These are phyloP conservation scores for Scutellaria minor DNA, from an alignment of 257 asterid genomes.

Conservation along the genomic window DNA sequence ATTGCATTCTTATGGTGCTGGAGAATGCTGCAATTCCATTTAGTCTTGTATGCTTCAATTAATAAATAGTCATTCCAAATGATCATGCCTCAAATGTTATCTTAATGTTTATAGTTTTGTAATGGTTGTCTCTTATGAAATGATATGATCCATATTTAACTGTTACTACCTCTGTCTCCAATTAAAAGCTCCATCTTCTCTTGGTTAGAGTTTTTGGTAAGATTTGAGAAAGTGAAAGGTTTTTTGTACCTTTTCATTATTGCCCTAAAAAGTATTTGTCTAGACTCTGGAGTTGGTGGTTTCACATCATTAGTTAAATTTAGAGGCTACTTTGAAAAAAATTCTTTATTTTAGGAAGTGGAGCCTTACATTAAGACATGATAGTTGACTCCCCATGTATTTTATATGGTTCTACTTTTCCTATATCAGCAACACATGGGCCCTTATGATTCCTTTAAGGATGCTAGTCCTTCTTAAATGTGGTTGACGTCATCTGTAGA, in stretches of 20 bases:
- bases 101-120: conserved; percentile 8
- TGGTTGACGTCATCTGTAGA: conserved; percentile 17
- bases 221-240: conserved; percentile 7
- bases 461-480: conserved; percentile 27
- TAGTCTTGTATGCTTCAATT: conserved; percentile 26
- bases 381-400: neutral
- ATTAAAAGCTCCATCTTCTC: conserved; percentile 16
- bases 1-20: conserved; percentile 25
- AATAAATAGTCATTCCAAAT: conserved; percentile 17
- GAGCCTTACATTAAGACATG: neutral
- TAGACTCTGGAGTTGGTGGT: neutral
- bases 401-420: conserved; percentile 11
- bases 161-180: conserved; percentile 6
- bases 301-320: neutral
- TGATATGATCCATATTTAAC: neutral
- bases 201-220: conserved; percentile 9
- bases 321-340: conserved; percentile 19
- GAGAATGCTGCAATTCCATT: conserved; percentile 13
- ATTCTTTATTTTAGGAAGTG: conserved; percentile 10
- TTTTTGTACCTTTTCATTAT: neutral
- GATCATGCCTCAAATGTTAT: neutral
- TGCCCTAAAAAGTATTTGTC: neutral
- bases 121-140: conserved; percentile 14
- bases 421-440: conserved; percentile 12
- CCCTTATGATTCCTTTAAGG: conserved; percentile 7